Base-by-base conservation (phyloP, 805 yeast genomes). In the Isabelozyma gotoi region DNA sequence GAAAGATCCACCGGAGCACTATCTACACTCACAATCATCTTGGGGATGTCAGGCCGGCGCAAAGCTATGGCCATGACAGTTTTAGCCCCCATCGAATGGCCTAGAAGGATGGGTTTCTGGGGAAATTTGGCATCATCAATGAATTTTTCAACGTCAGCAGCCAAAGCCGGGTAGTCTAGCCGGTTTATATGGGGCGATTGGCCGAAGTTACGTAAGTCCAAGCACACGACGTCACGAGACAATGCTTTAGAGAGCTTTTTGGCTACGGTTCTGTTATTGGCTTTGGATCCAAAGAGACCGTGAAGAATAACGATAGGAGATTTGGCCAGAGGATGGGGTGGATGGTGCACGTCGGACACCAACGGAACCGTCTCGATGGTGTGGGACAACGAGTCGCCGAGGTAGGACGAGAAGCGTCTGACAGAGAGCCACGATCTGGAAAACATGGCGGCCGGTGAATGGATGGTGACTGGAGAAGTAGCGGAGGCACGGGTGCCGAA, bases 11-110 rank as follows among this genome's bases (percentile, higher is more conserved):
- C 79, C 0, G 99, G 98, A 0, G 97, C 88, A 60, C 91, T 92
- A 56, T 92, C 99, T 5, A 94, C 96, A 5, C 89, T 70, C 3
- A 91, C 78, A 38, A 90, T 55, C 66, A 82, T 73, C 11, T 78
- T 71, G 5, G 83, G 81, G 8, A 82, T 52, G 0, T 78, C 76
- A 0, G 91, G 92, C 17, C 77, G 71, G 40, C 89, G 71, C 45
- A 94, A 67, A 0, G 88, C 84, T 4, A 86, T 71, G 0, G 94
- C 90, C 97, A 92, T 91, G 5, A 85, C 97, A 0, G 92, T 78
- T 57, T 92, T 91, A 4, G 96, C 99, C 5, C 99, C 99, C 94
- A 88, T 85, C 0, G 92, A 85, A 59, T 86, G 94, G 0, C 95
- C 95, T 14, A 86, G 67, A 15, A 86, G 46, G n/a, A 86, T 78